A percentile compares a stretch with the other conserved stretches of the same genome.
Evolutionary conservation across 257 asterid species (phyloP).

Genomic region (Galeopsis tetrahit): DNA sequence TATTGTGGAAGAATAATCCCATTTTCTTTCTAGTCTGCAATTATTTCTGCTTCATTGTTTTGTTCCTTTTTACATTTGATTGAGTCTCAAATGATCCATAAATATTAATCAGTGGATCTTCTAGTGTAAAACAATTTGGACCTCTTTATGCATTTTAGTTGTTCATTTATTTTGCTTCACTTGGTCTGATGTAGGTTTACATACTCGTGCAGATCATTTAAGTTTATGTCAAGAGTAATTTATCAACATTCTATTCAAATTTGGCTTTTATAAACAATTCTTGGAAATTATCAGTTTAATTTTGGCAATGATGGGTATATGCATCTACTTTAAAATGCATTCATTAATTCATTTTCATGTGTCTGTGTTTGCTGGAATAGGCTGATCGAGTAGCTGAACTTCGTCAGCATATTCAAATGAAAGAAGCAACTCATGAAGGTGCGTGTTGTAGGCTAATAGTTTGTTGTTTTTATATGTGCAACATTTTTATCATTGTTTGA

Average conservation of each 20-base stretch:
- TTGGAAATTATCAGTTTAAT: conserved; percentile 19
- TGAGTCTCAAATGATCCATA: conserved; percentile 27
- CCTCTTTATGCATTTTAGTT: conserved; percentile 13
- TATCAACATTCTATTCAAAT: conserved; percentile 17
- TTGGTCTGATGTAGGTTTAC: conserved; percentile 6
- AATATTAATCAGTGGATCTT: conserved; percentile 23
- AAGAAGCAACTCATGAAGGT: conserved; percentile 86
- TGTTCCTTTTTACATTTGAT: neutral
- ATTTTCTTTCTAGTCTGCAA: conserved; percentile 19
- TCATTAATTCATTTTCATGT: conserved; percentile 28
- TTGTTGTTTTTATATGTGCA: conserved; percentile 2
- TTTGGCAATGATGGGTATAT: neutral
- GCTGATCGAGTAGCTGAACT: conserved; percentile 66
- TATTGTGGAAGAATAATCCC: conserved; percentile 18
- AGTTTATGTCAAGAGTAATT: neutral
- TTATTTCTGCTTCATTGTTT: conserved; percentile 17
- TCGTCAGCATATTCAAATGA: conserved; percentile 65
- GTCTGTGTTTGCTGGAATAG: conserved; percentile 48
- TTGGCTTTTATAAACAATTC: conserved; percentile 6
- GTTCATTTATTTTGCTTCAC: neutral
- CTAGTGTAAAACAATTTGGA: neutral
- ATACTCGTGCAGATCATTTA: conserved; percentile 21
- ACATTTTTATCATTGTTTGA: conserved; percentile 23
- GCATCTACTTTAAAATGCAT: conserved; percentile 8
- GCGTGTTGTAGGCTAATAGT: conserved; percentile 29